These are phyloP conservation scores for Chalciporus chontae DNA, from an alignment of 768 basidiomycete species.

Conservation along the genomic window DNA sequence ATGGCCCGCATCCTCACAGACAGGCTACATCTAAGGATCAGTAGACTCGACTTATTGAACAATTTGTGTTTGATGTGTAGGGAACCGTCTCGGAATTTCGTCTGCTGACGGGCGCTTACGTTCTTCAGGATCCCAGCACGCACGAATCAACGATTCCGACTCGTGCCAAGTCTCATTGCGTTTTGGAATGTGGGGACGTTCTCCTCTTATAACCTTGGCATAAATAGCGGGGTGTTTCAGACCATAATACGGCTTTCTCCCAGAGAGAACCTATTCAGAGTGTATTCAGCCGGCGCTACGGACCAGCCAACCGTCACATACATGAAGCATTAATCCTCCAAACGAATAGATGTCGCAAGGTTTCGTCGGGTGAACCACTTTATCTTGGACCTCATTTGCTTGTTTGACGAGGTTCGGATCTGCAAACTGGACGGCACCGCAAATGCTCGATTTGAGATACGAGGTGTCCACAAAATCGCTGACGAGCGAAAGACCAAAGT, in stretches of 20 bases:
- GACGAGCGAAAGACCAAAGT: conserved; percentile 41
- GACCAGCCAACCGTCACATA: conserved; percentile 7
- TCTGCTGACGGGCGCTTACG: conserved; percentile 14
- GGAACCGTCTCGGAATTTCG: conserved; percentile 7
- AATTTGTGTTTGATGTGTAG: neutral
- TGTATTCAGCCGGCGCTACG: conserved; percentile 6
- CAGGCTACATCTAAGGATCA: too few relatives aligned
- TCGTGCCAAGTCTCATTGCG: neutral
- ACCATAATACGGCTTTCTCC: conserved; percentile 17
- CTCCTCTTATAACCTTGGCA: conserved; percentile 3
- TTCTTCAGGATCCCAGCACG: conserved; percentile 19
- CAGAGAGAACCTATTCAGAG: conserved; percentile 17
- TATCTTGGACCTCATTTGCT: neutral
- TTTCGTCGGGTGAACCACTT: conserved; percentile 11
- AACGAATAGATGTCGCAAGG: conserved; percentile 30
- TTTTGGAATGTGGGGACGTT: conserved; percentile 12
- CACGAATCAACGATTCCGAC: conserved; percentile 3
- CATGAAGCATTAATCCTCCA: conserved; percentile 35
- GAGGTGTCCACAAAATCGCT: conserved; percentile 26
- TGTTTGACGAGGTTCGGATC: conserved; percentile 32
- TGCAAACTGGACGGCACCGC: conserved; percentile 45
- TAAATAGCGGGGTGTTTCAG: neutral
- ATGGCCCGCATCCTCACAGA: too few relatives aligned
- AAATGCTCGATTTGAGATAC: conserved; percentile 30
- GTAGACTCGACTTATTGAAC: neutral